Base-by-base conservation (phyloP, 192 early-diverging fungal genomes). In the Entomortierella beljakovae region DNA sequence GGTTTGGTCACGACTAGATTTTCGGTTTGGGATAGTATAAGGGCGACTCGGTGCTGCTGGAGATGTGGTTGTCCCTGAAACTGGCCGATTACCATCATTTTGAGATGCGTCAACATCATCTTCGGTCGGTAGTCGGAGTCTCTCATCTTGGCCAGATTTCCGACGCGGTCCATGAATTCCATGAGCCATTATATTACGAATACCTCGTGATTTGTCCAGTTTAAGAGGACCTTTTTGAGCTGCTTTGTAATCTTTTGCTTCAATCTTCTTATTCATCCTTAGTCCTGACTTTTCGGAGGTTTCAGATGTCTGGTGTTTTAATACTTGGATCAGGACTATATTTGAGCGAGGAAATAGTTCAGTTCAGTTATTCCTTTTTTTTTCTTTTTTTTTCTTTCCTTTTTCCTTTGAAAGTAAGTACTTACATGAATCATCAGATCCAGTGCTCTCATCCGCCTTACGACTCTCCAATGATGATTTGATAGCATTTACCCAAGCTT, bases 181-280 rank as follows among this genome's bases (percentile, higher is more conserved):
- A 6, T 79, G 75, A 8, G 75, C 57, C n/a, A 79, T 62, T 68
- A 79, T 79, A 29, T 32, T 64, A 25, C 75, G 75, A 26, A 79
- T 79, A 13, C 75, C 75, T 7, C 75, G 75, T 4, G 61, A 48
- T 42, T 70, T 79, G 35, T 79, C 75, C 38, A 32, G 40, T 35
- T 70, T 79, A 29, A 79, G 60, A 7, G 74, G 74, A 25, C 59
- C 63, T 55, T 69, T 79, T 53, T 22, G 10, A 22, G 42, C 58
- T 9, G 52, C 51, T 40, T 70, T 79, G n/a, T 60, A 6, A 32
- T 79, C 67, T 26, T 79, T 79, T 46, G 53, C 75, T 15, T 79
- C 75, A 22, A 79, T 79, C 43, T 70, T 79, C 28, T 79, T 79
- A 62, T 79, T 79, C 75, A 79, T 79, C 43, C 65, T 79, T 5